Evolutionary conservation across 2,329 filamentous ascomycete species (phyloP).

Genomic region (Penicillium thymicola): DNA sequence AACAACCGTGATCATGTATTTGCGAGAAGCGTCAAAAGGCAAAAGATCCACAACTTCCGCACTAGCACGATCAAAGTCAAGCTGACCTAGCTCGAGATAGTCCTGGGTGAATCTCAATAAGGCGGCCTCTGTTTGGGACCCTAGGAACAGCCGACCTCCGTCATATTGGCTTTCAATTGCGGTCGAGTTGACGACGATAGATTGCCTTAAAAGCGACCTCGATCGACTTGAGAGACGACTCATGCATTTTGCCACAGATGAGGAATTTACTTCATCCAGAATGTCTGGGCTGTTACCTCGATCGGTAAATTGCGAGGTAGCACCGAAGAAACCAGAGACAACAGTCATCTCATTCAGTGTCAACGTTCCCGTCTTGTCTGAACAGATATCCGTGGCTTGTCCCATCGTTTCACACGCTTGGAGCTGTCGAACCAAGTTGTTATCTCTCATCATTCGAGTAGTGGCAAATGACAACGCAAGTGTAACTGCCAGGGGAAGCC

Average conservation of each 20-base stretch:
- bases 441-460: slow-evolving; percentile 69
- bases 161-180: slow-evolving; percentile 69
- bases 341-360: slow-evolving; percentile 73
- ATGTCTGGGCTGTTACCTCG: not conserved
- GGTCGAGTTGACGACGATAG: slow-evolving; percentile 54
- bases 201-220: slow-evolving; percentile 28
- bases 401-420: slow-evolving; percentile 77
- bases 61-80: slow-evolving; percentile 58
- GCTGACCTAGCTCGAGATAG: slow-evolving; percentile 58
- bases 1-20: slow-evolving; percentile 54
- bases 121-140: slow-evolving; percentile 72
- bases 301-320: slow-evolving; percentile 9
- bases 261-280: not conserved
- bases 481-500: slow-evolving; percentile 69
- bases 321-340: slow-evolving; percentile 65
- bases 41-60: slow-evolving; percentile 63
- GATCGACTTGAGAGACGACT: not conserved
- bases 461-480: slow-evolving; percentile 71
- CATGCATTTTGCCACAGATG: not conserved
- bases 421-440: slow-evolving; percentile 69
- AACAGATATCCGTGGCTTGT: slow-evolving; percentile 73
- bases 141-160: slow-evolving; percentile 62
- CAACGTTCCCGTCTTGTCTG: slow-evolving; percentile 71
- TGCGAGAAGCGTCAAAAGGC: slow-evolving; percentile 70
- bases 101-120: slow-evolving; percentile 63